Base-by-base conservation (phyloP, 805 yeast species). In the Lipomyces chichibuensis region DNA sequence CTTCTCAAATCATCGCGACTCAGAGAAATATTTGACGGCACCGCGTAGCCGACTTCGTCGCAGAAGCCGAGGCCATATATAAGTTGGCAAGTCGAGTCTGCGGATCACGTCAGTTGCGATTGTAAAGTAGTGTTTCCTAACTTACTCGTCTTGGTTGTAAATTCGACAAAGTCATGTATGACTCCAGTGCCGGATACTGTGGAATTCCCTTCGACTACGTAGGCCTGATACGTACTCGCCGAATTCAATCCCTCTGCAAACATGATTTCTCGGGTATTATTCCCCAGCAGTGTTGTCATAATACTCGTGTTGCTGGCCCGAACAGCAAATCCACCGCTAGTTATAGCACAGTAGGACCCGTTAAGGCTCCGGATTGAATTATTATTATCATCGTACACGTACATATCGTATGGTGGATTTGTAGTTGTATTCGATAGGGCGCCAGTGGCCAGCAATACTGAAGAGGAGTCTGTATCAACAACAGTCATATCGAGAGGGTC, bases 31-130 rank as follows among this genome's bases (percentile, higher is more conserved):
- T 79, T 79, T 5, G 81, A 81, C 0, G 98, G 98, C 0, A 91
- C 97, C 0, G 97, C 84, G 78, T 93, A 94, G 0, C 97, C 95
- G 29, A 94, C 96, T 57, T 85, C 84, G 37, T 82, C 77, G 77
- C 99, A 94, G 74, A 92, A 92, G 2, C 85, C 87, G 66, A 94
- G 80, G 66, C 86, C 89, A 75, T 85, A 91, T 20, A 92, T 84
- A 59, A 93, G 78, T 67, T 88, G 85, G 76, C 99, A 94, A 1
- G 90, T 82, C 75, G 32, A 76, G 77, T 76, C 84, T 77, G 1
- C 91, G 39, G 27, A 35, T 6, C 6, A 57, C 2, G 49, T 32
- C 23, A 13, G 43, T n/a, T 33, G 27, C 5, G 17, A 17, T 46
- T 33, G 37, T 17, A 51, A 5, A 35, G 29, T 5, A 5, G 11